Evolutionary conservation across 495 filamentous ascomycete species (phyloP).

Genomic region (Talaromyces stipitatus): DNA sequence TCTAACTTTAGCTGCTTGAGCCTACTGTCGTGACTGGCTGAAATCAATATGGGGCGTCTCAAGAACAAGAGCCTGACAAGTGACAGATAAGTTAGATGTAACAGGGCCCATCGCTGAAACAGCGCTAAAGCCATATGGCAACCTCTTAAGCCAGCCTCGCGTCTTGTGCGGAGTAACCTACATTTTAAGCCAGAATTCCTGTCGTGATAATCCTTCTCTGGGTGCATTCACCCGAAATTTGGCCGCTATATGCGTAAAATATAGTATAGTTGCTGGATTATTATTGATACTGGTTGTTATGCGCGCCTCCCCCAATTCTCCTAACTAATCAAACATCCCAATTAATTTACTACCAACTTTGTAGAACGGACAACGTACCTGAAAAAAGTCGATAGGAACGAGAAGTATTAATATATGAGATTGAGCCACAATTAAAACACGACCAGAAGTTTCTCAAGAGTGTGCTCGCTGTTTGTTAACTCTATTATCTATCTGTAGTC

Average conservation of each 20-base stretch:
- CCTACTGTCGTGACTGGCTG: background rate
- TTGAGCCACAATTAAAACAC: background rate
- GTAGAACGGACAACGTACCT: background rate
- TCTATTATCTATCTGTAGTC: too few relatives aligned
- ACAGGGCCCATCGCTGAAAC: background rate
- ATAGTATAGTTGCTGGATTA: too few relatives aligned
- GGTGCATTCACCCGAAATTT: background rate
- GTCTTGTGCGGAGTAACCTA: background rate
- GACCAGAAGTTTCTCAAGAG: background rate
- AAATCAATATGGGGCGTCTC: background rate
- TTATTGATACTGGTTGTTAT: too few relatives aligned
- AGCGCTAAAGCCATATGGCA: background rate
- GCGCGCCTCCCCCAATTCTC: background rate
- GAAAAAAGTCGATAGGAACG: background rate
- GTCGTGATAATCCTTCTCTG: background rate
- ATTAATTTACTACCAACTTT: background rate
- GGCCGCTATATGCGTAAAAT: background rate
- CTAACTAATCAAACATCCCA: background rate
- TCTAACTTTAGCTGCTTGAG: background rate
- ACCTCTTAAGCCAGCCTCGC: background rate
- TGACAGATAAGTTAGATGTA: background rate
- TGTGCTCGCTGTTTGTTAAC: too few relatives aligned
- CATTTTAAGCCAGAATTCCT: background rate
- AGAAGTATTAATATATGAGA: background rate
- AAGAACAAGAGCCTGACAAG: background rate